Evolutionary conservation across 1,284 basidiomycete species (phyloP), one percentile per base, ranked within the genome.

Genomic region (Cutaneotrichosporon sp.): DNA sequence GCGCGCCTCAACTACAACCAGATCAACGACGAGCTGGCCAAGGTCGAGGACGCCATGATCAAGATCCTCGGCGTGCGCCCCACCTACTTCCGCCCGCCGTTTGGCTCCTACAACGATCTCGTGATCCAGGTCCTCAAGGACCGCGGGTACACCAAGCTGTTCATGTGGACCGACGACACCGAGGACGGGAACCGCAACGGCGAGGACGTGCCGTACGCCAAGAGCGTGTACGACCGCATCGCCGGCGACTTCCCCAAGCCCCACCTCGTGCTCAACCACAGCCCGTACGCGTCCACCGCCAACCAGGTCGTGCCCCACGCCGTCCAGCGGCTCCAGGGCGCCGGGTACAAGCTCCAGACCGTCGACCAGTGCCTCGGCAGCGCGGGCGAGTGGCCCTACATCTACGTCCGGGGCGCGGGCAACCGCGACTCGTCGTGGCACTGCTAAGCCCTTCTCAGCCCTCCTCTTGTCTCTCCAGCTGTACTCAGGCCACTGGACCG

Each of bases 81-180:
- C 3, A 80, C 81, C 2, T 84, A 84, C 73, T 79, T 77, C 73
- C 70, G 77, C 43, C 75, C 76, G 2, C 80, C 80, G 5, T 86
- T 82, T 72, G 85, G 85, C 10, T 77, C 72, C 61, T 83, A 83
- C 74, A 84, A 86, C 69, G 74, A 85, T 65, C 71, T 78, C 6
- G 84, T 84, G 6, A 75, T 82, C 20, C 69, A 81, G 42, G 83
- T 82, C 8, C 79, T 84, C 42, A 64, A 61, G 25, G 64, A 76
- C 34, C 80, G 84, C 31, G 79, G 79, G 0, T 81, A 81, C 72
- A 75, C 72, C 65, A 79, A 78, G 71, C 61, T 75, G 31, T 72
- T 79, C 72, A 60, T 81, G 9, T 81, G 79, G 78, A 64, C 66
- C 24, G 69, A 77, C 16, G 78, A 78, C 63, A 74, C 73, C 14